These are phyloP conservation scores for Copromyces sp. DNA, from an alignment of 495 filamentous ascomycete genomes.

Conservation along the genomic window DNA sequence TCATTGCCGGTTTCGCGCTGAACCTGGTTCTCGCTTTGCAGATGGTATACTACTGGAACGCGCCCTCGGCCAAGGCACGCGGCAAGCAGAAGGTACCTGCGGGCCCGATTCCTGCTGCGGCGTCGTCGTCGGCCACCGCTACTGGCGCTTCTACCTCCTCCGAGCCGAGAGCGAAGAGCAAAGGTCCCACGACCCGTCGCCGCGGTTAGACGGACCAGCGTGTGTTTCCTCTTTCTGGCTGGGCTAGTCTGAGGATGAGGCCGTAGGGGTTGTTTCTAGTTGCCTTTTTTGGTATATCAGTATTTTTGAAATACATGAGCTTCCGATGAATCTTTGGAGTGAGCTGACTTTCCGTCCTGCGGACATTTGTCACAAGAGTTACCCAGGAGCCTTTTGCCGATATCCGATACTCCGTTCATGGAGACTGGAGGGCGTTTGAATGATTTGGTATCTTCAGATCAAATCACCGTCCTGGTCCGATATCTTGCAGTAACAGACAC, in stretches of 20 bases:
- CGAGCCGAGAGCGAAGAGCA: constrained; percentile 30
- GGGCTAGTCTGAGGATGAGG: neutral
- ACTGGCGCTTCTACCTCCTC: constrained; percentile 5
- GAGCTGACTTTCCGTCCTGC: constrained; percentile 7
- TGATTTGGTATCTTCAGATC: neutral
- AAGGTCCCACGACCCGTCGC: constrained; percentile 44
- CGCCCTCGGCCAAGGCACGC: constrained; percentile 43
- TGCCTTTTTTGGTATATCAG: neutral
- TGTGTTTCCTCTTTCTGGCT: neutral
- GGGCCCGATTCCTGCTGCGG: neutral
- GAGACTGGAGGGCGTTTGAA: neutral
- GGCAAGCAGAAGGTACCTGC: constrained; percentile 37
- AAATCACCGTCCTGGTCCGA: neutral
- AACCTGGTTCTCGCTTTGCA: constrained; percentile 80
- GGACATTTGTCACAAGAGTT: neutral
- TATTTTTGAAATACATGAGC: neutral
- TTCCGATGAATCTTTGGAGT: neutral
- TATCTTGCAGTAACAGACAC: neutral
- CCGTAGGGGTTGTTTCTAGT: neutral
- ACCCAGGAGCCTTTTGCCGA: neutral
- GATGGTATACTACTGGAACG: constrained; percentile 97
- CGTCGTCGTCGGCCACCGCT: constrained; percentile 18
- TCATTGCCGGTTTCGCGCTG: constrained; percentile 76
- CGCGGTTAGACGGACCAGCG: constrained; percentile 28
- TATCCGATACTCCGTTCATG: neutral